Evolutionary conservation across 345 rosid genomes (phyloP), one percentile per base, ranked within the genome.

Genomic region (Carallia pectinifolia): DNA sequence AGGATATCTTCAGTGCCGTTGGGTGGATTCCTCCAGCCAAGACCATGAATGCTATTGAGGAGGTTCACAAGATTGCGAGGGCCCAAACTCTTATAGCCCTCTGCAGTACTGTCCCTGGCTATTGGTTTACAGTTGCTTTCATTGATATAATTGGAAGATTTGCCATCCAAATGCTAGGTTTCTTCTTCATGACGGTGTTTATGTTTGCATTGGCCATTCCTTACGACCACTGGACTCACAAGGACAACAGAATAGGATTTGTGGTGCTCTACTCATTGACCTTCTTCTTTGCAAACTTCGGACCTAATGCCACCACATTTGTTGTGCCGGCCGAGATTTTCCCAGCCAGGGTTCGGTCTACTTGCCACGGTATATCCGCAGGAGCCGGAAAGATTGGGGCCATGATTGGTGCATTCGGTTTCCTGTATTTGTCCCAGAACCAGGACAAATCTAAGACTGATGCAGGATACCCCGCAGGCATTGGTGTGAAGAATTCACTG

Each of bases 261-360:
- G 38, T 65, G 0, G 36, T 83, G 50, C 80, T 85, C 27, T 85
- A 78, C 16, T 87, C 87, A n/a, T 77, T 89, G 19, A 80, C 89
- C 0, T 72, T 89, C 50, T 91, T 91, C 70, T 91, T 87, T 27
- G 81, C 87, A 0, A 89, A 89, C 76, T 89, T 89, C 23, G 87
- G 94, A 6, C 94, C 94, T 58, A 89, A 89, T 38, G 75, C 85
- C 74, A 87, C 91, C 29, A 89, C 91, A 38, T 89, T 89, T 71
- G 74, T 89, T 15, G 80, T 89, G 1, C 93, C 91, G 0, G 91
- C 89, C 0, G 91, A 86, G 85, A 71, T 86, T 30, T 89, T 85
- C 63, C 91, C 88, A 1, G 89, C 91, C 33, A 84, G 87, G 72
- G 53, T 89, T 39, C 79, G 88, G 8, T 84, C 88, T 1, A 85